Conservation (phyloP, 2,329 filamentous ascomycete genomes). For the Didymella lethalis region DNA sequence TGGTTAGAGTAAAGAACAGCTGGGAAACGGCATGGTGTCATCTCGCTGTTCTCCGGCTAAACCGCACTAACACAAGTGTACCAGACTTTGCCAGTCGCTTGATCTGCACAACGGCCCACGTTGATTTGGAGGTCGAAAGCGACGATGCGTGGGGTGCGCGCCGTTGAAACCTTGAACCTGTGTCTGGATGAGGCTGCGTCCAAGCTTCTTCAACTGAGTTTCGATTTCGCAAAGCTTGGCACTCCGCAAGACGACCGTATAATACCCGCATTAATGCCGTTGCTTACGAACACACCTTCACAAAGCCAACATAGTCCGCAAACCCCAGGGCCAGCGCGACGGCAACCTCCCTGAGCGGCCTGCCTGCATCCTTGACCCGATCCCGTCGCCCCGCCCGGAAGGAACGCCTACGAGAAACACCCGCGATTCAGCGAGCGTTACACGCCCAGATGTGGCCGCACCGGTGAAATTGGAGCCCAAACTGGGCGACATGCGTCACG, state of each 20-base stretch:
- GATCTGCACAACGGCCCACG: conserved; percentile 48
- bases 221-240: conserved; percentile 17
- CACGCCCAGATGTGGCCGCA: conserved; percentile 9
- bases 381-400: conserved; percentile 20
- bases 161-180: conserved; percentile 34
- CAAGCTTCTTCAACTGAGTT: conserved; percentile 25
- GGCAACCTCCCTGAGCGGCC: conserved; percentile 9
- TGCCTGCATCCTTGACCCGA: conserved; percentile 12
- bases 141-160: conserved; percentile 38
- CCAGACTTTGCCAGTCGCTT: conserved; percentile 27
- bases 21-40: conserved; percentile 24
- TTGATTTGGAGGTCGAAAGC: conserved; percentile 27
- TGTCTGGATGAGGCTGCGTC: conserved; percentile 34
- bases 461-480: conserved; percentile 13
- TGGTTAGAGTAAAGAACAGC: conserved; percentile 20
- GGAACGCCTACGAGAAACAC: background rate
- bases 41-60: conserved; percentile 35
- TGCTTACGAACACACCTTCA: conserved; percentile 4
- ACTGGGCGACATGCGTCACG: conserved; percentile 15
- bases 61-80: conserved; percentile 33
- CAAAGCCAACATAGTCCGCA: conserved; percentile 3
- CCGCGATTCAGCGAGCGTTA: conserved; percentile 11
- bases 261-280: conserved; percentile 9
- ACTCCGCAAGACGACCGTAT: conserved; percentile 5
- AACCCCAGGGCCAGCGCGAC: conserved; percentile 3